Conservation (phyloP, 75 land plant species). For the Cunninghamia lanceolata region DNA sequence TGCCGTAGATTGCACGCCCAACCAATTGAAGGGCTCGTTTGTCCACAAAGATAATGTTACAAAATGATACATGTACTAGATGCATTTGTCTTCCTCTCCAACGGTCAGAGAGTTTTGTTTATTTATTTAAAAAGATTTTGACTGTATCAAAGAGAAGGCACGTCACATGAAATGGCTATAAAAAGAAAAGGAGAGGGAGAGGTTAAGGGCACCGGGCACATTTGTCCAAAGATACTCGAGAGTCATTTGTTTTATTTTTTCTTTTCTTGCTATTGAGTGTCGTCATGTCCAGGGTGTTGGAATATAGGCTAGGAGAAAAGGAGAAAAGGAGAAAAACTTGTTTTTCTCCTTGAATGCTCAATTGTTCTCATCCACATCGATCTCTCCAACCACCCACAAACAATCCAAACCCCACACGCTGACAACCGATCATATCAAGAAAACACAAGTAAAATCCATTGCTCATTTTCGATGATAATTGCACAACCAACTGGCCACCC, state of each 20-base stretch:
- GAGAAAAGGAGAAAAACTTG: not conserved
- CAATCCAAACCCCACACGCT: not conserved
- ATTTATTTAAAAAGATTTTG: not conserved
- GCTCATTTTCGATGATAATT: not conserved
- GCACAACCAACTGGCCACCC: not conserved
- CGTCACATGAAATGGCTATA: not conserved
- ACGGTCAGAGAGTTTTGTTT: too few species aligned
- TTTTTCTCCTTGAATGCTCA: not conserved
- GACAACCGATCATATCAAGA: slow-evolving; percentile 10
- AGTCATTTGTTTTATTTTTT: not conserved
- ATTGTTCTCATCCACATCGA: not conserved
- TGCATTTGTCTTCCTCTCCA: slow-evolving; percentile 1
- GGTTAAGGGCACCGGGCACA: not conserved
- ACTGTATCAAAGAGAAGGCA: not conserved
- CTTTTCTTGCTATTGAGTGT: not conserved
- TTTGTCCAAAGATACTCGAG: slow-evolving; percentile 5
- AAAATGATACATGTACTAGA: not conserved
- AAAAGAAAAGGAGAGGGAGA: not conserved
- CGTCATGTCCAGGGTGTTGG: slow-evolving; percentile 8
- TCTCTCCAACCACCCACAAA: not conserved
- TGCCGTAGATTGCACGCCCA: slow-evolving; percentile 9
- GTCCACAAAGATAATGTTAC: not conserved
- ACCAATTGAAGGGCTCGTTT: not conserved
- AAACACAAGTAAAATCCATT: not conserved
- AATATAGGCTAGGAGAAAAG: not conserved